Evolutionary conservation across 108 stramenopile genomes (phyloP).

Genomic region (Aureococcus anophagefferens): DNA sequence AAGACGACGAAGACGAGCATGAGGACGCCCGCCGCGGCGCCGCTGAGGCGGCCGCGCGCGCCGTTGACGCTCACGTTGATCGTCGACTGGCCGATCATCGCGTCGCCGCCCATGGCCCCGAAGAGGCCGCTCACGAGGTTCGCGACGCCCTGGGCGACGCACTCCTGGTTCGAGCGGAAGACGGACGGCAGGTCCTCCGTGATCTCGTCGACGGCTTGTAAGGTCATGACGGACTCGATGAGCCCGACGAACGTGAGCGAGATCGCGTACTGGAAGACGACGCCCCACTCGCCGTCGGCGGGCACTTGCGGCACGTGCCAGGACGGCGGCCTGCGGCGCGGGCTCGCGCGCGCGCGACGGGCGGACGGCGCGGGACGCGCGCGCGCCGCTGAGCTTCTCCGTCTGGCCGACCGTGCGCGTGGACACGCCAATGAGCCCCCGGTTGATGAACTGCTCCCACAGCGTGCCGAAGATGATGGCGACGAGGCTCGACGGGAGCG

Average conservation of each 20-base stretch:
- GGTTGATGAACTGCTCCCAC: conserved; percentile 38
- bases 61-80: conserved; percentile 50
- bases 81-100: conserved; percentile 55
- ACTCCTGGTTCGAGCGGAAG: conserved; percentile 42
- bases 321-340: not conserved
- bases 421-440: conserved; percentile 26
- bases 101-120: conserved; percentile 50
- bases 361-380: no score
- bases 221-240: conserved; percentile 47
- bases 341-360: no score
- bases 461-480: conserved; percentile 45
- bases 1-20: conserved; percentile 44
- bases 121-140: conserved; percentile 42
- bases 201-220: conserved; percentile 49
- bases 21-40: conserved; percentile 44
- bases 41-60: conserved; percentile 38
- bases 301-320: not conserved
- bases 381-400: not conserved
- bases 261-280: conserved; percentile 30
- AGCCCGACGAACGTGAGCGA: conserved; percentile 41
- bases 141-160: conserved; percentile 47
- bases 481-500: conserved; percentile 42
- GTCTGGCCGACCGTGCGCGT: conserved; percentile 46
- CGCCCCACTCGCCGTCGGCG: not conserved
- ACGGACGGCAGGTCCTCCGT: conserved; percentile 44